Evolutionary conservation across 2,329 filamentous ascomycete species (phyloP), one percentile per base, ranked within the genome.

Genomic region (Diaporthe batatas): DNA sequence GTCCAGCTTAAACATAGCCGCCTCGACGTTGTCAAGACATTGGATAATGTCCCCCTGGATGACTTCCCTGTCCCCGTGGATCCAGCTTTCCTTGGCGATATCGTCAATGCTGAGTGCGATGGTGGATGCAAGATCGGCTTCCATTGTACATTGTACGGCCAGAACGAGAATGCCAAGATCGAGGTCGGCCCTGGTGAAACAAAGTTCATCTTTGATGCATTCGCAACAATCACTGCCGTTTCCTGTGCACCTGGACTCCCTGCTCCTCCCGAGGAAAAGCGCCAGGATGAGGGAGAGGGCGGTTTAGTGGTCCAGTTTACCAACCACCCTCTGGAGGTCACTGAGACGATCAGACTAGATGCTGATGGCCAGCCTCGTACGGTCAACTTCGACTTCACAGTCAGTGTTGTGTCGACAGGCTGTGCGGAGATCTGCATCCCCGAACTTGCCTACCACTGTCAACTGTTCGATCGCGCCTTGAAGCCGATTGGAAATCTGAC

Each of bases 381-480:
- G 8, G 58, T 62, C 39, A 32, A 62, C 21, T 62, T 62, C 25
- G 58, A 62, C 18, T 62, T 62, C 36, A 62, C 39, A 0, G 58
- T 47, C 39, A 62, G 58, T 47, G 58, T 62, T 18, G 58, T 10
- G 14, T 44, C 58, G 12, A 62, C 58, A 8, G 39, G 58, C 58
- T 62, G 58, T n/a, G 58, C 58, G 7, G 58, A 47, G 39, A 39
- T 62, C 39, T 62, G 58, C 58, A 62, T 62, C 3, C 58, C 58
- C 5, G 58, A 62, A 11, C 58, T 62, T 4, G 58, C 58, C 2
- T 62, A 62, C 25, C 58, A 47, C 39, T 62, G 58, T 7, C 39
- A 62, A 47, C 3, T 62, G 58, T 62, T 62, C 58, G 58, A 62
- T 18, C 58, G 58, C 4, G 58, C 39, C 23, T 23, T 62, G 58